Percentiles rank a stretch among this genome's conserved stretches.
phyloP scores from a whole-genome alignment of 176 grass and related monocot genomes.

The Oryza officinalis region DNA sequence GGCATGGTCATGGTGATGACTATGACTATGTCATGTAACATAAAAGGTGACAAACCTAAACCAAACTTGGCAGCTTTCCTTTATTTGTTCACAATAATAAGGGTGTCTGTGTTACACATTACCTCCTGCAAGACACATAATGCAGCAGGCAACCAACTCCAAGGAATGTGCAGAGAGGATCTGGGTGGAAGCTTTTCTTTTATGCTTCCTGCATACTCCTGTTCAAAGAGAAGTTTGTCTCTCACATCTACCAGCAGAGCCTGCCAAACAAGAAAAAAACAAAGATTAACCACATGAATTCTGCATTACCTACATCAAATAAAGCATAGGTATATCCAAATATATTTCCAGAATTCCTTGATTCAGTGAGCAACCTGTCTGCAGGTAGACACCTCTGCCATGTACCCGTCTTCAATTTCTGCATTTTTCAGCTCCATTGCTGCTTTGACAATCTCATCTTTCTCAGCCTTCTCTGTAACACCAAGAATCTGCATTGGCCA shows the following conservation, averaged over 20 bases:
- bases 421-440: conserved; percentile 79
- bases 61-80: neutral
- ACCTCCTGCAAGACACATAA: conserved; percentile 93
- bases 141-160: conserved; percentile 80
- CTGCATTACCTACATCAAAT: conserved; percentile 9
- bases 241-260: conserved; percentile 86
- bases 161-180: conserved; percentile 75
- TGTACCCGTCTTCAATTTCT: conserved; percentile 85
- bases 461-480: conserved; percentile 84
- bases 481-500: conserved; percentile 66
- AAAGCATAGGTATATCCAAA: neutral
- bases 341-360: conserved; percentile 21
- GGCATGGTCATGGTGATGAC: neutral
- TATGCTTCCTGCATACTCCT: conserved; percentile 79
- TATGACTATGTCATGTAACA: neutral
- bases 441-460: conserved; percentile 96
- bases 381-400: conserved; percentile 48
- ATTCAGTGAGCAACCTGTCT: conserved; percentile 58
- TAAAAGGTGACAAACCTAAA: conserved; percentile 14
- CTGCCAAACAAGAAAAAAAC: conserved; percentile 39
- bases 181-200: conserved; percentile 81
- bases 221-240: conserved; percentile 96
- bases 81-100: neutral
- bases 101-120: conserved; percentile 25
- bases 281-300: conserved; percentile 25